Conservation (phyloP, 2,329 filamentous ascomycete species). For the Ceratocystis colombiana region DNA sequence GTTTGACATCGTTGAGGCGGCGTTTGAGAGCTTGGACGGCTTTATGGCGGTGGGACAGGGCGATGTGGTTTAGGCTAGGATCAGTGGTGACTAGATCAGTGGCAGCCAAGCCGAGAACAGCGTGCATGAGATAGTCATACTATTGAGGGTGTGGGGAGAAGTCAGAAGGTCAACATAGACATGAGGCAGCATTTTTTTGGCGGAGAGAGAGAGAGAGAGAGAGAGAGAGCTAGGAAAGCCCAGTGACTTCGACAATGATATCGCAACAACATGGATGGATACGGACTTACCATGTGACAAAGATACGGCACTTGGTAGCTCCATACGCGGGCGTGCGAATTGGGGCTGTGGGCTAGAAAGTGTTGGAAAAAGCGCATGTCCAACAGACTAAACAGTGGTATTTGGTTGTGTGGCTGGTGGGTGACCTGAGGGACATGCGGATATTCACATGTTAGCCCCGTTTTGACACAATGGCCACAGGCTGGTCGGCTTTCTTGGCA, state of each 20-base stretch:
- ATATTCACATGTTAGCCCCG: conserved; percentile 53
- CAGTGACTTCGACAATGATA: background rate
- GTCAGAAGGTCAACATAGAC: conserved; percentile 17
- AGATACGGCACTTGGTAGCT: conserved; percentile 56
- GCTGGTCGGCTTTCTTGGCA: conserved; percentile 56
- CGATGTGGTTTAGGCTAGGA: conserved; percentile 44
- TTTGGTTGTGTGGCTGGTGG: conserved; percentile 47
- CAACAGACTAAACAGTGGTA: conserved; percentile 49
- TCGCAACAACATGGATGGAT: no score
- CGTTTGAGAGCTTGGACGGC: conserved; percentile 54
- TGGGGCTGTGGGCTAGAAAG: conserved; percentile 45
- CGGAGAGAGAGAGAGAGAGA: background rate
- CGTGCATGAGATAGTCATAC: conserved; percentile 61
- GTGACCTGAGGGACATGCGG: conserved; percentile 42
- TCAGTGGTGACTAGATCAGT: conserved; percentile 50
- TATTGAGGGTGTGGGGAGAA: conserved; percentile 28
- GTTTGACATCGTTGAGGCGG: conserved; percentile 38
- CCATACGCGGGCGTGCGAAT: conserved; percentile 56
- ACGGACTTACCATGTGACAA: conserved; percentile 49
- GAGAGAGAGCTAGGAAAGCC: background rate
- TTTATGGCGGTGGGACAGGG: conserved; percentile 55
- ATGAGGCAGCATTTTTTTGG: no score
- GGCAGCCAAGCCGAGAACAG: conserved; percentile 56
- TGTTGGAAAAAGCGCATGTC: conserved; percentile 63
- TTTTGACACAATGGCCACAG: conserved; percentile 54